Conservation (phyloP, 1,284 basidiomycete genomes). For the Fomitopsis betulina region DNA sequence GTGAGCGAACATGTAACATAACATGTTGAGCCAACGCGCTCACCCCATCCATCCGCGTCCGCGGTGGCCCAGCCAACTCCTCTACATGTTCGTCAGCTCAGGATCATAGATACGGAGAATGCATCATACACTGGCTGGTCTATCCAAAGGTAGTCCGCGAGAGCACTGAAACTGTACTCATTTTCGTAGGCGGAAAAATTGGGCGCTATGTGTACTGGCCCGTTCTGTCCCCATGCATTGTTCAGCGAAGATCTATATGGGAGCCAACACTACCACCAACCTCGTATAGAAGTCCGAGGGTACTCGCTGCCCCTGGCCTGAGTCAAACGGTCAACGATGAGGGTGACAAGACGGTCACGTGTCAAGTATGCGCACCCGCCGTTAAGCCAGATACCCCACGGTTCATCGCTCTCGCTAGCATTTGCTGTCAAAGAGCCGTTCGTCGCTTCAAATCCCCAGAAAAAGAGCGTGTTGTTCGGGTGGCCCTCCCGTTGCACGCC, state of each 20-base stretch:
- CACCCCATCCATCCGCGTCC: constrained; percentile 36
- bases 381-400: constrained; percentile 76
- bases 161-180: constrained; percentile 50
- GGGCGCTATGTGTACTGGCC: constrained; percentile 52
- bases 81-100: constrained; percentile 8
- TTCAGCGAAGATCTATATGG: too few species aligned
- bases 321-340: background rate
- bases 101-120: background rate
- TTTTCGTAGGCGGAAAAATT: constrained; percentile 49
- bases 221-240: constrained; percentile 42
- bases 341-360: background rate
- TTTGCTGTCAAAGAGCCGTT: constrained; percentile 20
- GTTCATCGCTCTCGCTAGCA: constrained; percentile 21
- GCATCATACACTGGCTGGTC: constrained; percentile 57
- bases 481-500: constrained; percentile 46
- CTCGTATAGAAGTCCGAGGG: constrained; percentile 43
- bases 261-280: background rate
- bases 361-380: constrained; percentile 38
- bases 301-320: constrained; percentile 61
- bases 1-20: background rate
- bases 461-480: constrained; percentile 72
- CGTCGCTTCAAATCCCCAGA: constrained; percentile 62
- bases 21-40: background rate
- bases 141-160: constrained; percentile 68
- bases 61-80: constrained; percentile 65